Percentiles rank a stretch among this genome's conserved stretches.
Conservation (phyloP, 192 early-diverging fungal species). For the Coemansia sp. region DNA sequence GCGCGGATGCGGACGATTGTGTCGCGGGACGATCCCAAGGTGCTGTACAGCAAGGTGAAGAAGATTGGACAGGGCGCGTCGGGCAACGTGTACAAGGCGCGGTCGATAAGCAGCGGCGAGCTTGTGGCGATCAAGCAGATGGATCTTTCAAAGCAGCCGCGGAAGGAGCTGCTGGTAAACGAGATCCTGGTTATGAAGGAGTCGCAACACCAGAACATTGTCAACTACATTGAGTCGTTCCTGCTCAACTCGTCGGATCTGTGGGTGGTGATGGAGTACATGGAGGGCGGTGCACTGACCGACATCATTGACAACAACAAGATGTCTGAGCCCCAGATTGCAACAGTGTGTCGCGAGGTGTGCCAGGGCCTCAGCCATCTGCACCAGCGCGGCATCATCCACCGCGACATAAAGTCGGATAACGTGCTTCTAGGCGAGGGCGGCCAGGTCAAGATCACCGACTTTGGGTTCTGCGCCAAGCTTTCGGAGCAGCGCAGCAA, state of each 20-base stretch:
- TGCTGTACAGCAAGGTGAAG: slow-evolving; percentile 89
- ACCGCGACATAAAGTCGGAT: slow-evolving; percentile 89
- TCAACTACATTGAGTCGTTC: slow-evolving; percentile 94
- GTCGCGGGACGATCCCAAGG: slow-evolving; percentile 85
- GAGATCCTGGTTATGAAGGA: slow-evolving; percentile 95
- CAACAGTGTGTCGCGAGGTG: slow-evolving; percentile 84
- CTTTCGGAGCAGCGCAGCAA: slow-evolving; percentile 81
- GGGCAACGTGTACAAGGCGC: slow-evolving; percentile 96
- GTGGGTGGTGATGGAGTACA: slow-evolving; percentile 99
- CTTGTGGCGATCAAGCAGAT: slow-evolving; percentile 95
- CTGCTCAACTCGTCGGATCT: slow-evolving; percentile 79
- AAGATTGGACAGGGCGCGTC: slow-evolving; percentile 98
- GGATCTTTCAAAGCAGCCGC: slow-evolving; percentile 81
- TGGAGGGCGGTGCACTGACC: slow-evolving; percentile 97
- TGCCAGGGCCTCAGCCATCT: slow-evolving; percentile 78
- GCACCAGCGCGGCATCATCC: slow-evolving; percentile 82
- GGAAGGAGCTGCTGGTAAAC: slow-evolving; percentile 89
- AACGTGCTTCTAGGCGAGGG: slow-evolving; percentile 80
- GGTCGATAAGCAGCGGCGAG: slow-evolving; percentile 65
- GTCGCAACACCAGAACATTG: slow-evolving; percentile 91
- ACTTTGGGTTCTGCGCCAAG: slow-evolving; percentile 95
- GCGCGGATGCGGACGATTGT: slow-evolving; percentile 87
- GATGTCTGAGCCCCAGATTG: slow-evolving; percentile 93
- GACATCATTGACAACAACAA: slow-evolving; percentile 95
- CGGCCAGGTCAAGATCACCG: slow-evolving; percentile 87